phyloP scores from a whole-genome alignment of 129 eudicot genomes.

The Erigeron canadensis region DNA sequence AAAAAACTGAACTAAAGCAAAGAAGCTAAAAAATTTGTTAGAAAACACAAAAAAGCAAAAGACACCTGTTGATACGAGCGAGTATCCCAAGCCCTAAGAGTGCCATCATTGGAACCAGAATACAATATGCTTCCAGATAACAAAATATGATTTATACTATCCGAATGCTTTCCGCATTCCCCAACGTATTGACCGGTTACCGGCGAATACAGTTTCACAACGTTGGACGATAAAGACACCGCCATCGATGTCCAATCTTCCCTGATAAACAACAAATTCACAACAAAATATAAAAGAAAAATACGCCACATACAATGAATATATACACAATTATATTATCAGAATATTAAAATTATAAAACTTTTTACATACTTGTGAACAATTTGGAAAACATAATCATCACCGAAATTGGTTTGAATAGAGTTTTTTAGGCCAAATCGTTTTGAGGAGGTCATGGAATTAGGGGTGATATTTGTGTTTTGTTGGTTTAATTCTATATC shows the following conservation, averaged over 20 bases:
- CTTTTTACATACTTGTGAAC: constrained; percentile 57
- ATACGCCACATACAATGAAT: not conserved
- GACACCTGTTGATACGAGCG: constrained; percentile 72
- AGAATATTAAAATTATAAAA: not conserved
- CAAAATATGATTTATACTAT: constrained; percentile 57
- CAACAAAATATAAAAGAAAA: not conserved
- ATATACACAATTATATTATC: not conserved
- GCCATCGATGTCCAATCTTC: constrained; percentile 93
- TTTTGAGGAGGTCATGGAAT: constrained; percentile 32
- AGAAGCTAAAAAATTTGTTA: not conserved
- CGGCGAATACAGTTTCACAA: constrained; percentile 81
- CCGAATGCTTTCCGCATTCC: constrained; percentile 66
- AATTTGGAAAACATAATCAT: constrained; percentile 89
- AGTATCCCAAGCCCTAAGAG: constrained; percentile 87
- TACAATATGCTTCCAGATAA: constrained; percentile 57
- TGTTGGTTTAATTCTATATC: constrained; percentile 53
- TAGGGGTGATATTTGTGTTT: not conserved
- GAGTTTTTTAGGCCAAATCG: constrained; percentile 65
- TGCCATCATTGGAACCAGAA: constrained; percentile 81
- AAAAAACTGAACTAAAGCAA: too few relatives aligned
- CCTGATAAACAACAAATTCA: constrained; percentile 35
- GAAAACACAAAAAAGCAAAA: not conserved
- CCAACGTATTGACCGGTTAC: constrained; percentile 72
- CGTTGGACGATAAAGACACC: constrained; percentile 77
- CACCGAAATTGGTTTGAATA: constrained; percentile 92